Conservation (phyloP, 176 grass and related monocot genomes). For the Saccharum spontaneum region DNA sequence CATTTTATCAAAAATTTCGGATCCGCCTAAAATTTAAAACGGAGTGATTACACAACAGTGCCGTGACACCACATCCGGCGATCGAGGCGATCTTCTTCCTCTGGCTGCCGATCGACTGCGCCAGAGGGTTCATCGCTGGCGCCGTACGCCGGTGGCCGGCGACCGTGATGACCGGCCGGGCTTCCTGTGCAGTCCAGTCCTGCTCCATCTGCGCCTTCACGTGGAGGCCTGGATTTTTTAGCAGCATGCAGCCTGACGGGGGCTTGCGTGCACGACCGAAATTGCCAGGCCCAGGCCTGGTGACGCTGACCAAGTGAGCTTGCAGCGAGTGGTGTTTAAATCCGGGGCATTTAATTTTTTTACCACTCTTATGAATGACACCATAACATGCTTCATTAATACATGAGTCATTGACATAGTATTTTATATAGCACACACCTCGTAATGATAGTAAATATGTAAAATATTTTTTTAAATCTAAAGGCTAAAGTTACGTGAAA, state of each 20-base stretch:
- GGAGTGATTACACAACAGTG: slow-evolving; percentile 10
- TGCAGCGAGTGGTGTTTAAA: too few relatives aligned
- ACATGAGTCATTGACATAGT: too few relatives aligned
- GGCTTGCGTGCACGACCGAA: too few relatives aligned
- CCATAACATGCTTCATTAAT: too few relatives aligned
- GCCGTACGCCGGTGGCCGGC: background rate
- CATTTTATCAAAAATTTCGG: too few relatives aligned
- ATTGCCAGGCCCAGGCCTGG: background rate
- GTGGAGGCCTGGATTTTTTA: background rate
- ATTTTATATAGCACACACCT: too few relatives aligned
- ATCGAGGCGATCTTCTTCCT: background rate
- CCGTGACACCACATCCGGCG: slow-evolving; percentile 20
- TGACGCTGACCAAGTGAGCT: background rate
- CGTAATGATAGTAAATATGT: too few relatives aligned
- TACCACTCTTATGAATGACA: too few relatives aligned
- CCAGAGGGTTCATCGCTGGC: background rate
- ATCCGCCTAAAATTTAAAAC: too few relatives aligned
- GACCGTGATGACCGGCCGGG: background rate
- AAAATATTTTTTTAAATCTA: too few relatives aligned
- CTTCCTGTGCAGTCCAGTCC: background rate
- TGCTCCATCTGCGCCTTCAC: background rate
- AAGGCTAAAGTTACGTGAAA: too few relatives aligned
- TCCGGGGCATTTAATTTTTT: too few relatives aligned
- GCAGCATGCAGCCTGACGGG: background rate
- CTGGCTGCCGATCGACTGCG: background rate